phyloP scores from a whole-genome alignment of 2,329 filamentous ascomycete species.

The Ophiostoma ulmi region DNA sequence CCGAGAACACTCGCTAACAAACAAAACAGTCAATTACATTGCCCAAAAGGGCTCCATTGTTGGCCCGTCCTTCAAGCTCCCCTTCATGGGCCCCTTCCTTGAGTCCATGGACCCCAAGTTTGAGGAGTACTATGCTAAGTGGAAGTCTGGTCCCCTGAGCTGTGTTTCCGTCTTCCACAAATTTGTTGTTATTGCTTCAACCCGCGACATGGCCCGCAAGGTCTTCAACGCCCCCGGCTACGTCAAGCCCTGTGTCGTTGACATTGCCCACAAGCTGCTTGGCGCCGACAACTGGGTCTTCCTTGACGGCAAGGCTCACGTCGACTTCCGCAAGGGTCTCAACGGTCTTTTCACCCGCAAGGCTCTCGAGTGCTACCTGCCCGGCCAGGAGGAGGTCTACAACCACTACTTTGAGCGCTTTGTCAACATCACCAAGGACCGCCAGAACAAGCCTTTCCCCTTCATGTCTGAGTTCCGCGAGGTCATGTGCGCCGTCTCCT shows the following conservation, averaged over 20 bases:
- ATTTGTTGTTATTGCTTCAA: conserved; percentile 91
- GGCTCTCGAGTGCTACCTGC: conserved; percentile 81
- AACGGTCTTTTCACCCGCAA: conserved; percentile 91
- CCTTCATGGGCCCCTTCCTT: conserved; percentile 93
- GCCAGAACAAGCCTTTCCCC: conserved; percentile 66
- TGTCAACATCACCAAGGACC: conserved; percentile 66
- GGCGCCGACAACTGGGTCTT: conserved; percentile 95
- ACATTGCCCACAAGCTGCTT: conserved; percentile 87
- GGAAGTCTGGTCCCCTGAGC: conserved; percentile 83
- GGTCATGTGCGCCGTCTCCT: conserved; percentile 89
- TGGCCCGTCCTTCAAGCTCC: conserved; percentile 69
- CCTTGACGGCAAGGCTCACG: conserved; percentile 87
- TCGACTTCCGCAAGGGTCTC: conserved; percentile 94
- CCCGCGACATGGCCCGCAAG: conserved; percentile 91
- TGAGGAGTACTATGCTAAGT: conserved; percentile 85
- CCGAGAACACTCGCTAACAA: not conserved
- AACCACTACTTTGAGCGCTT: conserved; percentile 79
- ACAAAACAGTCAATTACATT: conserved; percentile 63
- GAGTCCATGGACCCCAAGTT: conserved; percentile 90
- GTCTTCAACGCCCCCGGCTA: conserved; percentile 90
- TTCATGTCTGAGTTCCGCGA: conserved; percentile 93
- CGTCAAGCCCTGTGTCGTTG: conserved; percentile 95
- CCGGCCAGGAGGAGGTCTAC: conserved; percentile 88
- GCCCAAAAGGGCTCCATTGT: conserved; percentile 69
- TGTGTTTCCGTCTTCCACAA: conserved; percentile 99